Percentiles rank a stretch among this genome's conserved stretches.
Conservation (phyloP, 1,284 basidiomycete genomes). For the Puccinia novopanici region DNA sequence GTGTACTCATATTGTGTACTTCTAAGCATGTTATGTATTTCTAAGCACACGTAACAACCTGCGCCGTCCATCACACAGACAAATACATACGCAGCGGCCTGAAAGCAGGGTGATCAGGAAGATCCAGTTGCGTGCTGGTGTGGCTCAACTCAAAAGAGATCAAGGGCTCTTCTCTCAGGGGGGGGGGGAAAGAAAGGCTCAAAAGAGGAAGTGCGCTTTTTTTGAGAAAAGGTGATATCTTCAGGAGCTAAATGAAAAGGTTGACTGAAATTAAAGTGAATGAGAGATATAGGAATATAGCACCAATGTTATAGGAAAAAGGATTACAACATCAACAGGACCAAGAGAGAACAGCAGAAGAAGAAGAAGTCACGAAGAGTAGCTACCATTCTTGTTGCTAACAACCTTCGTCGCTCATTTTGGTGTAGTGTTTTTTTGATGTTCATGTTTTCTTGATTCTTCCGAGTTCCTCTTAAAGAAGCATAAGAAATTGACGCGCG, state of each 20-base stretch:
- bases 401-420: conserved; percentile 5
- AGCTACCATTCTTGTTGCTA: conserved; percentile 10
- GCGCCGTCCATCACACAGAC: no score
- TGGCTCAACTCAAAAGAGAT: no score
- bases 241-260: background rate
- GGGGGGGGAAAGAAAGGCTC: background rate
- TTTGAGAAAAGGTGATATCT: background rate
- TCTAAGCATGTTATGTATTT: no score
- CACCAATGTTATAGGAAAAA: conserved; percentile 18
- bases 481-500: background rate
- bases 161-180: no score
- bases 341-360: conserved; percentile 17
- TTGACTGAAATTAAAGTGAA: background rate
- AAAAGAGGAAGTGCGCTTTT: background rate
- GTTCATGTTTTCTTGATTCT: background rate
- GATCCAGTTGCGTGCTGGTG: no score
- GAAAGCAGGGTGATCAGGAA: no score
- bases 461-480: background rate
- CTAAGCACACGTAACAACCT: no score
- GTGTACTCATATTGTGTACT: no score
- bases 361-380: background rate
- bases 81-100: no score
- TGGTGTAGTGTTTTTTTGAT: background rate
- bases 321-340: conserved; percentile 31
- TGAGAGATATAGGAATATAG: background rate